Base-by-base conservation (phyloP, 768 basidiomycete species). In the Guyanaporus albipodus region DNA sequence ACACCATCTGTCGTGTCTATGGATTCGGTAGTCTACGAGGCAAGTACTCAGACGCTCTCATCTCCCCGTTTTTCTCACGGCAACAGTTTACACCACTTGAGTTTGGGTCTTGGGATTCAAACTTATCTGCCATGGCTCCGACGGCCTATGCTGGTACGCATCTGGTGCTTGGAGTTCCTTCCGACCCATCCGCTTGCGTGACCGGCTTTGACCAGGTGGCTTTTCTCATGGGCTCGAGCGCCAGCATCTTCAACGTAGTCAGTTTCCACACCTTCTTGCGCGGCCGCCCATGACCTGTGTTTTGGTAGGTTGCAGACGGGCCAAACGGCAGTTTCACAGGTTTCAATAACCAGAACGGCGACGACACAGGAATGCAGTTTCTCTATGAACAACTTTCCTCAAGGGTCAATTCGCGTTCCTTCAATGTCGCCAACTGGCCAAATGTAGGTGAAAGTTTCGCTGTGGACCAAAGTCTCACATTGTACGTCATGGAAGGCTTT, bases 211-310 rank as follows among this genome's bases (percentile, higher is more conserved):
- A 91, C 58, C 85, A 85, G 61, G 77, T 75, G 0, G 76, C 75
- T 0, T 91, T 88, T 60, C 61, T 91, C 27, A 83, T 88, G 73
- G 89, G 85, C 8, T 79, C 79, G 3, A 88, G 87, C 29, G 78
- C 85, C 15, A 83, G 76, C 54, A 61, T 85, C 21, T 87, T 87
- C 66, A 82, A 82, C 53, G 81, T 79, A 52, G 46, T 69, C 52
- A 8, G 4, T 22, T 32, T 14, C 33, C 38, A 4, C n/a, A 28
- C 12, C 34, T 40, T 24, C 7, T 7, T 31, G 4, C 22, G 10
- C 46, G 17, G 0, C 2, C 23, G 9, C 32, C 48, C 28, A 49
- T 21, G 12, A 42, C 47, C 14, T 36, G 15, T 35, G 8, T n/a
- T 53, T 22, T 45, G 78, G 78, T 74, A 79, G 77, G 64, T 73